These are phyloP conservation scores for Lactarius sanguifluus DNA, from an alignment of 768 basidiomycete genomes.

Conservation along the genomic window DNA sequence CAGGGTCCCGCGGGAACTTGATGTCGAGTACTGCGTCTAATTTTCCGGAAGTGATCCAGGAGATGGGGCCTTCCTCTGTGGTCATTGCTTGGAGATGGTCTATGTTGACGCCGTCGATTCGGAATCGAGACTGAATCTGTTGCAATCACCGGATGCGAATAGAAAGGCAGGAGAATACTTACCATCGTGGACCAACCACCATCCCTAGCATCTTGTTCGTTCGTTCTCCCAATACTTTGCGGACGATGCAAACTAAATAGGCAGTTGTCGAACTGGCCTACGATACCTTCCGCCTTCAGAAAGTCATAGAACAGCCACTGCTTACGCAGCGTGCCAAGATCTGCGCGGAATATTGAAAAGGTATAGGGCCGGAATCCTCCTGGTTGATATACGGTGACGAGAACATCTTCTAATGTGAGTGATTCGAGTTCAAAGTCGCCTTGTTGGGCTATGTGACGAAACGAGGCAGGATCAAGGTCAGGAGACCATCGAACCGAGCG, in stretches of 20 bases:
- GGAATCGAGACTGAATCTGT: constrained; percentile 74
- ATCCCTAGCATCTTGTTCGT: constrained; percentile 79
- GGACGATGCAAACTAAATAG: constrained; percentile 94
- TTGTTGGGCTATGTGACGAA: constrained; percentile 66
- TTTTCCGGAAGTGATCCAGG: constrained; percentile 97
- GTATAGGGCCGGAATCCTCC: constrained; percentile 89
- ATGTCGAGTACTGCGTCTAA: constrained; percentile 97
- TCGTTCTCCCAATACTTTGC: constrained; percentile 91
- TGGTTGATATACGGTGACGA: constrained; percentile 94
- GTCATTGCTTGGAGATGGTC: constrained; percentile 90
- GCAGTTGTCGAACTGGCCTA: constrained; percentile 98
- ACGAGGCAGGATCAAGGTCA: constrained; percentile 74
- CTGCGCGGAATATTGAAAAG: constrained; percentile 91
- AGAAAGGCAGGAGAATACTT: neutral
- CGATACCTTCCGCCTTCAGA: constrained; percentile 85
- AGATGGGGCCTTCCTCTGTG: constrained; percentile 83
- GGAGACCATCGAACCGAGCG: constrained; percentile 85
- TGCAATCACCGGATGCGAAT: neutral
- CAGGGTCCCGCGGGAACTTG: constrained; percentile 85
- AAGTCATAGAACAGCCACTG: constrained; percentile 97
- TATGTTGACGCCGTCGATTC: constrained; percentile 95
- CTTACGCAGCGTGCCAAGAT: constrained; percentile 79
- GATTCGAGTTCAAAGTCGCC: constrained; percentile 94
- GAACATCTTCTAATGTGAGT: constrained; percentile 86
- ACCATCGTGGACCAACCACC: constrained; percentile 56